These are phyloP conservation scores for Rhizomucor pusillus DNA, from an alignment of 371 early-diverging fungal species.

Conservation along the genomic window DNA sequence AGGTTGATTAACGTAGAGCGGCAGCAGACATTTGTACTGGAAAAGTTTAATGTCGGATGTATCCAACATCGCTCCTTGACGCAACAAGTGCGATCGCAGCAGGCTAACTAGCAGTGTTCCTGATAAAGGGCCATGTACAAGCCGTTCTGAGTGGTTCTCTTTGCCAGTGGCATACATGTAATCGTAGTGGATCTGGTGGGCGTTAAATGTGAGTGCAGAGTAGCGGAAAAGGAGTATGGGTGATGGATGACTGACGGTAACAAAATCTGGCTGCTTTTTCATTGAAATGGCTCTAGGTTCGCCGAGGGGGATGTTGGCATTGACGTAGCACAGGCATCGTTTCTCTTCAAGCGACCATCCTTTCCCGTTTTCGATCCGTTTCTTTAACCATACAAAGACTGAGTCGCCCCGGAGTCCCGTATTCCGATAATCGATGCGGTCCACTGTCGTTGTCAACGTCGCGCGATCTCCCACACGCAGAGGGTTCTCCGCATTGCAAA, in stretches of 20 bases:
- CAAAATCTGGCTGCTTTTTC: slow-evolving; percentile 12
- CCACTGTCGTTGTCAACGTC: slow-evolving; percentile 48
- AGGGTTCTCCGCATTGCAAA: slow-evolving; percentile 57
- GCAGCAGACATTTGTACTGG: slow-evolving; percentile 66
- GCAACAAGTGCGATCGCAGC: slow-evolving; percentile 25
- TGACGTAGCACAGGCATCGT: slow-evolving; percentile 67
- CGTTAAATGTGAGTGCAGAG: slow-evolving; percentile 83
- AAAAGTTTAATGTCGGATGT: slow-evolving; percentile 62
- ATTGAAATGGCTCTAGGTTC: slow-evolving; percentile 37
- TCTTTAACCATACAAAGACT: slow-evolving; percentile 64
- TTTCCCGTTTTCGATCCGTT: slow-evolving; percentile 52
- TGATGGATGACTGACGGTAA: background rate
- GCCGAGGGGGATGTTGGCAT: too few relatives aligned
- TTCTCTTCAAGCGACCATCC: slow-evolving; percentile 66
- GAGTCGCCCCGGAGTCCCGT: slow-evolving; percentile 52
- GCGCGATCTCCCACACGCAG: slow-evolving; percentile 61
- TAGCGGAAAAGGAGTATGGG: slow-evolving; percentile 75
- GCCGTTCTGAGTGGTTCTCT: slow-evolving; percentile 67
- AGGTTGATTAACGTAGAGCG: slow-evolving; percentile 59
- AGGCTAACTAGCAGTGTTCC: slow-evolving; percentile 63
- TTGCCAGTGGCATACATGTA: slow-evolving; percentile 58
- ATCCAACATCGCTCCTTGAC: background rate
- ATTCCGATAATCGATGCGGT: slow-evolving; percentile 49
- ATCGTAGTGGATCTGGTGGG: slow-evolving; percentile 84
- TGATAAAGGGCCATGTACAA: slow-evolving; percentile 83